Evolutionary conservation across 2,329 filamentous ascomycete genomes (phyloP), one percentile per base, ranked within the genome.

Genomic region (Ceratocystis albifundus): DNA sequence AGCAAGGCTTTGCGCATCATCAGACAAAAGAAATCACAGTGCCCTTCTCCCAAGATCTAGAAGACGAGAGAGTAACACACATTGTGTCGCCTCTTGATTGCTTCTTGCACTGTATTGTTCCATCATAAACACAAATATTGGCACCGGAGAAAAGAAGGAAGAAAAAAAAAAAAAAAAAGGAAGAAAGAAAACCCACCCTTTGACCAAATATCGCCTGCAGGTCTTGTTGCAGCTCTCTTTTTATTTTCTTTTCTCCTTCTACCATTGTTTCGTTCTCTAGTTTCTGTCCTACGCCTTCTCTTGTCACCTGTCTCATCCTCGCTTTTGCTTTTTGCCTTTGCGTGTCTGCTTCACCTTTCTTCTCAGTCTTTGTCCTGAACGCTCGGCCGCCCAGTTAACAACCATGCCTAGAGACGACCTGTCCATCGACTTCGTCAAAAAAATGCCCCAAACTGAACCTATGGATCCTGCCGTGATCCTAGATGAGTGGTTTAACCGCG

Each of bases 401-500:
- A 77, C 77, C 76, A 87, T 87, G 84, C 84, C 84, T 79, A 87
- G 84, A 84, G 84, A 87, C 84, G 84, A 87, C 74, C 78, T 87
- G 71, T 82, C 83, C 74, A 87, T 87, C 79, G 84, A 87, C 76
- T 86, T 86, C 75, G 83, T 85, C 73, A 80, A 81, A 77, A 85
- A 79, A 78, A 86, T 86, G 83, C 82, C 83, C 73, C 80, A 79
- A 73, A 77, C 78, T 72, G 84, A 87, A 73, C 77, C 81, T 68
- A 80, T 84, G 74, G 84, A 87, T 71, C 82, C 84, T 67, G 81
- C 87, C 66, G 79, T 87, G 70, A 85, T 91, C 72, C 83, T 92
- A 71, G 88, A 93, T 74, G 88, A 91, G 74, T 92, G 88, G 80
- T 84, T 87, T 73, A 84, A 87, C 74, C 81, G 78, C 76, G 87